Base-by-base conservation (phyloP, 192 early-diverging fungal genomes). In the Rhizophlyctis rosea region DNA sequence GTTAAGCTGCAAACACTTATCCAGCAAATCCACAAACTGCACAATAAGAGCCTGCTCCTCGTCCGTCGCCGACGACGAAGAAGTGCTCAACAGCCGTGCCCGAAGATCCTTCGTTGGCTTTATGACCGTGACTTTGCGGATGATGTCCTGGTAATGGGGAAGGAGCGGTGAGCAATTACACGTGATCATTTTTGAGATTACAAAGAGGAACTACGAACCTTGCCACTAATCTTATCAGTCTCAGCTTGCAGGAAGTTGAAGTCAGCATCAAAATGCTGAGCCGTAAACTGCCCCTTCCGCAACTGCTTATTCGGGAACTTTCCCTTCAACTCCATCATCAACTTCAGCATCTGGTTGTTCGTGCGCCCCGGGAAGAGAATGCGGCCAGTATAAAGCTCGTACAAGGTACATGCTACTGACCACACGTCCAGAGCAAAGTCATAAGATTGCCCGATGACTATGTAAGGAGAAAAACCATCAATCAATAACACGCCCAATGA, bases 261-360 rank as follows among this genome's bases (percentile, higher is more conserved):
- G 34, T 84, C 76, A 14, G 91, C 85, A 64, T 94, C 92, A 83
- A 98, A 98, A 56, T 98, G 93, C 71, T 91, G 84, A 16, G 66
- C 50, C 39, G 81, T 81, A 65, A 97, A 91, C 72, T 89, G 86
- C 0, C 91, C 96, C 33, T 87, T 83, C 18, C 90, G 82, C 48
- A 96, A 75, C 81, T 92, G 81, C 55, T 90, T 89, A 68, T 84
- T 87, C 7, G 91, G 78, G 65, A 96, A 90, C 30, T 84, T 86
- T 13, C 96, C 96, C 54, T 94, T 94, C 2, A 90, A 61, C 59
- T 98, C 92, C 92, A 95, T 95, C 82, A 94, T 91, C 34, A 90
- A 76, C 58, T 78, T 80, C 50, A 98, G 78, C 96, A 98, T 98
- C 57, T 98, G 91, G 73, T 98, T 97, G 75, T 98, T 98, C 71